Evolutionary conservation across 352 stramenopile genomes (phyloP).

Genomic region (Pythium sukuiense): DNA sequence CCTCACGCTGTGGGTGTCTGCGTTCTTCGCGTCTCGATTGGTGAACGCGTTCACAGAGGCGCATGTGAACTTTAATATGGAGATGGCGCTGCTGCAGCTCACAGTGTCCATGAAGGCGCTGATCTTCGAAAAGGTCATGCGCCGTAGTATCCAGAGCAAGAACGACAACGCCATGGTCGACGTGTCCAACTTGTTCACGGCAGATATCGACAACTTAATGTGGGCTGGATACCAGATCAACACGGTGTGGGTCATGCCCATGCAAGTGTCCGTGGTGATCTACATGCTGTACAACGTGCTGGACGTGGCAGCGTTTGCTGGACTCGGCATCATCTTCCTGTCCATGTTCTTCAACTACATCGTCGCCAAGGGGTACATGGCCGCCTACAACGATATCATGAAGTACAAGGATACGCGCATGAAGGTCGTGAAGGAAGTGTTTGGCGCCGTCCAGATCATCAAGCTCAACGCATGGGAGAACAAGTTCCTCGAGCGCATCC

Average conservation of each 20-base stretch:
- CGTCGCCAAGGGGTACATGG: slow-evolving; percentile 26
- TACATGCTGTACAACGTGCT: slow-evolving; percentile 38
- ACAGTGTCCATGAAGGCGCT: slow-evolving; percentile 27
- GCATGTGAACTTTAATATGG: slow-evolving; percentile 29
- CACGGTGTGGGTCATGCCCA: slow-evolving; percentile 31
- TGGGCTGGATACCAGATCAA: slow-evolving; percentile 39
- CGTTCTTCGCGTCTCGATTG: slow-evolving; percentile 30
- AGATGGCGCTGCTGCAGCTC: slow-evolving; percentile 26
- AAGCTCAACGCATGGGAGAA: slow-evolving; percentile 91
- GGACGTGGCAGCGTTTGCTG: slow-evolving; percentile 34
- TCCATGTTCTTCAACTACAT: slow-evolving; percentile 28
- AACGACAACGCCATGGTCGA: slow-evolving; percentile 36
- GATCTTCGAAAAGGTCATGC: slow-evolving; percentile 34
- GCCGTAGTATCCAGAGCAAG: slow-evolving; percentile 26
- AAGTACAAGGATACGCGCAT: slow-evolving; percentile 41
- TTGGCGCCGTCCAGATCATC: slow-evolving; percentile 78
- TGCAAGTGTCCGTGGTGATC: slow-evolving; percentile 31
- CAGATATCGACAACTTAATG: slow-evolving; percentile 71
- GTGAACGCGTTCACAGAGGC: slow-evolving; percentile 26
- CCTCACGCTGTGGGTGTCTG: slow-evolving; percentile 33
- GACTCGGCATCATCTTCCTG: slow-evolving; percentile 33
- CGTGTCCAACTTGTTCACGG: slow-evolving; percentile 90
- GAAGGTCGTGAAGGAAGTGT: slow-evolving; percentile 46
- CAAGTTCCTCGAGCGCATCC: slow-evolving; percentile 72
- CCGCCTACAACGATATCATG: slow-evolving; percentile 30